phyloP scores from a whole-genome alignment of 768 basidiomycete genomes.

The Xerocomellus intermedius region DNA sequence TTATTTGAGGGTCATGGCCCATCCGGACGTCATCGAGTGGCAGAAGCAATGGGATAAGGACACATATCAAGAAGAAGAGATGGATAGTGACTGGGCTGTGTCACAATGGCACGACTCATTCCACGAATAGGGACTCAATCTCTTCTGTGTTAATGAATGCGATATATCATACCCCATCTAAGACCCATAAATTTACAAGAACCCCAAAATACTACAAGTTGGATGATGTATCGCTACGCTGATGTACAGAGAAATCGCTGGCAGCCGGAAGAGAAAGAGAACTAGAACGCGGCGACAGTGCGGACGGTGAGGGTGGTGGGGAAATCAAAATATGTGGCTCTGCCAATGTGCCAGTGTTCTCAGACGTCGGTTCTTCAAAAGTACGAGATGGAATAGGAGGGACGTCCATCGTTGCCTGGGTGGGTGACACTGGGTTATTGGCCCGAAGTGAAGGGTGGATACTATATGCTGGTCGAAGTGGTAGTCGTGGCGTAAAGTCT shows the following conservation, averaged over 20 bases:
- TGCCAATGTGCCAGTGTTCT: not conserved
- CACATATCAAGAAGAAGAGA: constrained; percentile 31
- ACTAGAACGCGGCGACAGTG: constrained; percentile 12
- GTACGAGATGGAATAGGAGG: constrained; percentile 29
- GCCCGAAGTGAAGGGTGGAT: constrained; percentile 75
- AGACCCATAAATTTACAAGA: constrained; percentile 5
- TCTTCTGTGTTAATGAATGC: not conserved
- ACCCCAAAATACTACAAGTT: constrained; percentile 8
- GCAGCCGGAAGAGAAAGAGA: constrained; percentile 11
- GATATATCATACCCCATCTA: not conserved
- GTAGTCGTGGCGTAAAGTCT: constrained; percentile 74
- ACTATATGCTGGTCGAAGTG: constrained; percentile 64
- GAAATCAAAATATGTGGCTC: constrained; percentile 16
- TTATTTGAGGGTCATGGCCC: constrained; percentile 35
- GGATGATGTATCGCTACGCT: constrained; percentile 13
- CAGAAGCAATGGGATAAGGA: constrained; percentile 28
- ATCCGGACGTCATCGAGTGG: constrained; percentile 35
- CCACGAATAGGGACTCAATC: constrained; percentile 7
- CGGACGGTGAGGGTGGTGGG: constrained; percentile 19
- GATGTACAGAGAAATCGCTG: constrained; percentile 7
- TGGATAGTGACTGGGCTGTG: constrained; percentile 33
- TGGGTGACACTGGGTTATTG: constrained; percentile 47
- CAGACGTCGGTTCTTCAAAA: constrained; percentile 21
- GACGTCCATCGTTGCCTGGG: constrained; percentile 36
- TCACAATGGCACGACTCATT: constrained; percentile 33